These are phyloP conservation scores for Amoeboaphelidium protococcarum DNA, from an alignment of 371 early-diverging fungal species.

Conservation along the genomic window DNA sequence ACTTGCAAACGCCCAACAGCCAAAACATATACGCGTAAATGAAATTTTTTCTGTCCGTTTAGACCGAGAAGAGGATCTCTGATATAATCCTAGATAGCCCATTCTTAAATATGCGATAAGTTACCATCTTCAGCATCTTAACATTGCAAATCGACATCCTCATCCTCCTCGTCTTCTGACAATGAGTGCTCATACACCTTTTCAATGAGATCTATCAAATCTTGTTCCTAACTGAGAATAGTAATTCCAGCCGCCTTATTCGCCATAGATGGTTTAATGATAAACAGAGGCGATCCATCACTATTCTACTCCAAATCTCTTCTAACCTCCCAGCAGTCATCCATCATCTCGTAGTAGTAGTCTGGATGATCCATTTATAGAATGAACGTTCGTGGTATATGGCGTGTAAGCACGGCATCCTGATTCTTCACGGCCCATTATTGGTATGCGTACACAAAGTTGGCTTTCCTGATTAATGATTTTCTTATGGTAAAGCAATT, in stretches of 20 bases:
- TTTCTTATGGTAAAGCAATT: constrained; percentile 37
- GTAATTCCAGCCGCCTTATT: constrained; percentile 31
- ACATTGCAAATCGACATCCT: constrained; percentile 10
- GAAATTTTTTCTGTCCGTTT: constrained; percentile 27
- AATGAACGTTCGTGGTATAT: constrained; percentile 34
- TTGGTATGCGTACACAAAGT: constrained; percentile 11
- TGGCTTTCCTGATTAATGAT: constrained; percentile 34
- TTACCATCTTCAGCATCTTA: constrained; percentile 2
- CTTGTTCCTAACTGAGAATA: constrained; percentile 34
- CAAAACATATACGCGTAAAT: constrained; percentile 35
- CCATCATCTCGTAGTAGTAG: constrained; percentile 37
- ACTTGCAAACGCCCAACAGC: constrained; percentile 33
- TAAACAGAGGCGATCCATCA: constrained; percentile 20
- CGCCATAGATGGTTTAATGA: constrained; percentile 38
- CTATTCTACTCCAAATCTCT: constrained; percentile 21
- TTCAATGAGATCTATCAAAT: constrained; percentile 40
- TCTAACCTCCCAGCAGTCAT: constrained; percentile 36
- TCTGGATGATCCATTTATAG: constrained; percentile 39
- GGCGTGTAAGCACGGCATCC: constrained; percentile 25
- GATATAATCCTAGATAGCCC: constrained; percentile 39
- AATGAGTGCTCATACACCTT: constrained; percentile 10
- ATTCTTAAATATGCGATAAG: constrained; percentile 29
- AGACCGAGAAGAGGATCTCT: constrained; percentile 22
- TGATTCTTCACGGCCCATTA: constrained; percentile 19
- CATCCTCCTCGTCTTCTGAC: constrained; percentile 1